phyloP scores from a whole-genome alignment of 306 rosid species.

The Inga laurina region DNA sequence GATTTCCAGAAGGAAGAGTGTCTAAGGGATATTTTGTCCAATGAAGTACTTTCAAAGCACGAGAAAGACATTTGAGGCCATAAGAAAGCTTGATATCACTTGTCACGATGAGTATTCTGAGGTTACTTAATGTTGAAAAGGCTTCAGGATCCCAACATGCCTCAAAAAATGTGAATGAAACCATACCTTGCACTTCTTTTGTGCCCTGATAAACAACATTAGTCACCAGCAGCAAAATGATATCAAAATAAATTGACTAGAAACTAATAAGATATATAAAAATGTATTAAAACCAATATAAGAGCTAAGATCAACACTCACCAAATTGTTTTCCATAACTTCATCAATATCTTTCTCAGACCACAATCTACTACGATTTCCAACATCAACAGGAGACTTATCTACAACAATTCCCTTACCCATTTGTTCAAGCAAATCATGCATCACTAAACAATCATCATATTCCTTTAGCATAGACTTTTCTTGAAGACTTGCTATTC shows the following conservation, averaged over 20 bases:
- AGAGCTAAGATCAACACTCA: not conserved
- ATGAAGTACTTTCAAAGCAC: not conserved
- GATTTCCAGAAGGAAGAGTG: not conserved
- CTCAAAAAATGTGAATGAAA: not conserved
- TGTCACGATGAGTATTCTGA: not conserved
- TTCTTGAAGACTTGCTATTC: not conserved
- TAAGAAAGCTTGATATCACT: not conserved
- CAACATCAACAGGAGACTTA: not conserved
- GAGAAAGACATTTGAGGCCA: not conserved
- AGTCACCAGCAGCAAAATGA: not conserved
- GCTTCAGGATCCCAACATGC: not conserved
- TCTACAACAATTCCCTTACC: not conserved
- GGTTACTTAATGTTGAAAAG: conserved; percentile 6
- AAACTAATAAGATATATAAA: too few species aligned
- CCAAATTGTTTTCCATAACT: not conserved
- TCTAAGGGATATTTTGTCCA: not conserved
- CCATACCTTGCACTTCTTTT: not conserved
- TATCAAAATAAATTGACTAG: not conserved
- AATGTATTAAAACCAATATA: too few species aligned
- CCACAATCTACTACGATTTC: not conserved
- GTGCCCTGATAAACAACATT: not conserved
- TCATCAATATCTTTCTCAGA: not conserved
- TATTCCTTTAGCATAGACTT: not conserved
- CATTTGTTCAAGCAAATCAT: conserved; percentile 30
- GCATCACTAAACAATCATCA: conserved; percentile 7